These are phyloP conservation scores for Spergularia bocconei DNA, from an alignment of 148 eudicot species.

Conservation along the genomic window DNA sequence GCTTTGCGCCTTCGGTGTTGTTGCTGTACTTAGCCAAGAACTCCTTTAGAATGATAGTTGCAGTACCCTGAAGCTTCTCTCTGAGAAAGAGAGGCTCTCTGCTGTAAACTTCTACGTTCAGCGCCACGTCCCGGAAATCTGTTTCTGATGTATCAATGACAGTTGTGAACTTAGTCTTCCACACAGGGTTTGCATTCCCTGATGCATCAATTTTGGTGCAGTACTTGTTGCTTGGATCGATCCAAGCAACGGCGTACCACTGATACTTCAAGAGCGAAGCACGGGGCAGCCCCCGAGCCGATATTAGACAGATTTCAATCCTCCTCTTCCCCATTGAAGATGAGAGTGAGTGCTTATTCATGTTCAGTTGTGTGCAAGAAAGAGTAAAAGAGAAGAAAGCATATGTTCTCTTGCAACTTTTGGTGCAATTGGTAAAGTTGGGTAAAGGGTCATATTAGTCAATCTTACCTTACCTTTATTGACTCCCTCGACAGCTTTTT, in stretches of 20 bases:
- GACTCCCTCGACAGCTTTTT: background rate
- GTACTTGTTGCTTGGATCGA: slow-evolving; percentile 65
- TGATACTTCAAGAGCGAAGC: slow-evolving; percentile 67
- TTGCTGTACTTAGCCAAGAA: slow-evolving; percentile 46
- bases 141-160: slow-evolving; percentile 44
- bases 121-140: slow-evolving; percentile 34
- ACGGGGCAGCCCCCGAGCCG: slow-evolving; percentile 66
- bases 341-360: slow-evolving; percentile 16
- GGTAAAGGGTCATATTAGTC: slow-evolving; percentile 19
- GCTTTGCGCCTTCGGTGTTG: slow-evolving; percentile 35
- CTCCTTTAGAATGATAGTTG: slow-evolving; percentile 55
- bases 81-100: slow-evolving; percentile 72
- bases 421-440: slow-evolving; percentile 36
- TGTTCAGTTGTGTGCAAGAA: slow-evolving; percentile 10
- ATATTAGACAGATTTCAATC: slow-evolving; percentile 73
- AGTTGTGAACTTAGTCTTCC: slow-evolving; percentile 70
- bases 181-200: slow-evolving; percentile 64
- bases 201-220: slow-evolving; percentile 72
- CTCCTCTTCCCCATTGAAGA: slow-evolving; percentile 48
- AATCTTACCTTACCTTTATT: slow-evolving; percentile 32
- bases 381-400: slow-evolving; percentile 15
- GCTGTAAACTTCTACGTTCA: slow-evolving; percentile 73
- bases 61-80: slow-evolving; percentile 61
- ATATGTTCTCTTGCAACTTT: slow-evolving; percentile 19
- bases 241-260: slow-evolving; percentile 88